Conservation (phyloP, 2,329 filamentous ascomycete genomes). For the Onygenales sp. region DNA sequence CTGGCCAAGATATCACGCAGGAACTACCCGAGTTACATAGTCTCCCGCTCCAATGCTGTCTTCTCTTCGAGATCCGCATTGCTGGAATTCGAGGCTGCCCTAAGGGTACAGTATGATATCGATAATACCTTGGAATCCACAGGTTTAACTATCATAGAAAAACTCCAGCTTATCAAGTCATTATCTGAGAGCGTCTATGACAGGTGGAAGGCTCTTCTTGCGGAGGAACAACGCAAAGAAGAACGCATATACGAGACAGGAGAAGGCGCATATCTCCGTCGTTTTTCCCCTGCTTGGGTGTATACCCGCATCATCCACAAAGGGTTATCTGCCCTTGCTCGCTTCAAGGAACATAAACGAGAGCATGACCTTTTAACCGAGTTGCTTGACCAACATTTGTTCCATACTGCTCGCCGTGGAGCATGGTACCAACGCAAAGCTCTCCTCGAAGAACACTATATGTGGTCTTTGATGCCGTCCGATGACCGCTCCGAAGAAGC, state of each 20-base stretch:
- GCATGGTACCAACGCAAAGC: slow-evolving; percentile 96
- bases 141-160: slow-evolving; percentile 56
- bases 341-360: slow-evolving; percentile 67
- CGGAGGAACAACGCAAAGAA: slow-evolving; percentile 70
- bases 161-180: slow-evolving; percentile 57
- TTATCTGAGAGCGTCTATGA: slow-evolving; percentile 67
- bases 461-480: slow-evolving; percentile 53
- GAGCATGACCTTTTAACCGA: slow-evolving; percentile 68
- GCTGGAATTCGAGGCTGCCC: slow-evolving; percentile 79
- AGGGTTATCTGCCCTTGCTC: slow-evolving; percentile 65
- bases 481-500: slow-evolving; percentile 43
- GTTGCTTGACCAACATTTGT: slow-evolving; percentile 69
- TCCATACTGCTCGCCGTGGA: slow-evolving; percentile 75
- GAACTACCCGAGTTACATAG: slow-evolving; percentile 84
- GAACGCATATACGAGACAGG: slow-evolving; percentile 66
- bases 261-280: slow-evolving; percentile 79
- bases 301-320: slow-evolving; percentile 93
- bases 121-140: slow-evolving; percentile 76
- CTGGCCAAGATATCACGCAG: slow-evolving; percentile 78
- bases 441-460: slow-evolving; percentile 89
- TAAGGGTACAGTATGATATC: slow-evolving; percentile 70
- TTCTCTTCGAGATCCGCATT: slow-evolving; percentile 67
- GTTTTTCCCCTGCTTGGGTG: slow-evolving; percentile 84
- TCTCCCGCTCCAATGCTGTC: slow-evolving; percentile 81
- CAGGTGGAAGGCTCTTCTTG: slow-evolving; percentile 66